Evolutionary conservation across 495 filamentous ascomycete genomes (phyloP), one percentile per base, ranked within the genome.

Genomic region (Podospora anserina): DNA sequence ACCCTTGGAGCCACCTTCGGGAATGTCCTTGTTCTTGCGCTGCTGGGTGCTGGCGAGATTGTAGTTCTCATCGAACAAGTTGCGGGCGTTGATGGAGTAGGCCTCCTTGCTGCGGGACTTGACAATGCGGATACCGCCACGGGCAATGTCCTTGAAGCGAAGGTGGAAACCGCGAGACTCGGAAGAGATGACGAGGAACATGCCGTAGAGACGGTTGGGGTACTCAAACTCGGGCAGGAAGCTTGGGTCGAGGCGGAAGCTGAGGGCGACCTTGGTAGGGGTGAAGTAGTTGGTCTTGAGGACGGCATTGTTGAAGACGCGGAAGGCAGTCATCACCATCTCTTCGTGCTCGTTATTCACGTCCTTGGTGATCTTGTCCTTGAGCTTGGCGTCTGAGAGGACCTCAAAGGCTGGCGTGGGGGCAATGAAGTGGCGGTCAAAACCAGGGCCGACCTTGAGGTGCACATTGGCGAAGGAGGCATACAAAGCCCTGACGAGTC

Each of bases 201-300:
- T 99, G 69, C 95, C 95, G 74, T 93, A 99, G 11, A 99, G 83
- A 11, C 90, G 93, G 78, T 93, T 91, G 58, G 96, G 92, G 76
- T 99, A 99, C 80, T 99, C 95, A 63, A 93, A 85, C 72, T 90
- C 84, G 3, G 95, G 95, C 19, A 99, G 84, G 83, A 99, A 98
- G 9, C 78, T 79, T 5, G 95, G 94, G 73, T 97, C 89, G 63
- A 98, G 82, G 65, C 95, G 89, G 89, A 98, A 99, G 82, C 93
- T 97, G 69, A 99, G 86, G 16, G 96, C 95, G 30, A 99, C 94
- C 84, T 99, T 99, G 66, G 95, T 99, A 0, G 95, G 95, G 0
- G 95, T 99, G 85, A 96, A 99, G 83, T 97, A 99, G 83, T 99
- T 99, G 69, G 95, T 98, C 86, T 97, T 98, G 71, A 98, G 83